Conservation (phyloP, 192 early-diverging fungal species). For the Globomyces pollinis-pini region DNA sequence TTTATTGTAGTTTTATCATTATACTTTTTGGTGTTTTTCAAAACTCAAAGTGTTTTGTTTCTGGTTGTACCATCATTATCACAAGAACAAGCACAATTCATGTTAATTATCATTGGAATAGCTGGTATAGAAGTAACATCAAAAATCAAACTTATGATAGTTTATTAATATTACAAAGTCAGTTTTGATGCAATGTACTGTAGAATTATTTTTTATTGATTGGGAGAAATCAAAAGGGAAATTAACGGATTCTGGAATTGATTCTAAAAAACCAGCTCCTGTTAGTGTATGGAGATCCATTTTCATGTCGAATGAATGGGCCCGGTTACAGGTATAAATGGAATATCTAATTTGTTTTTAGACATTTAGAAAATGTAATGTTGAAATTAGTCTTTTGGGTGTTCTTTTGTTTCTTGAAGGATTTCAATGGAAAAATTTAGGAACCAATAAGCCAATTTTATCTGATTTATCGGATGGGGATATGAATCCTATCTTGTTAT, state of each 20-base stretch:
- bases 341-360: too few species aligned
- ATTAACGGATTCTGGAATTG: constrained; percentile 8
- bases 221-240: constrained; percentile 48
- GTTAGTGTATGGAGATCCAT: constrained; percentile 49
- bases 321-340: constrained; percentile 38
- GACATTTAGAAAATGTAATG: constrained; percentile 27
- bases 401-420: constrained; percentile 43
- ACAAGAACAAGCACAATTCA: constrained; percentile 28
- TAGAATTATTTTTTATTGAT: constrained; percentile 47
- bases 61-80: constrained; percentile 30
- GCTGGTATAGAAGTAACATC: neutral
- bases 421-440: constrained; percentile 21
- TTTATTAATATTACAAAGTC: constrained; percentile 17
- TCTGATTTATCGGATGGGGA: constrained; percentile 25
- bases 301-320: constrained; percentile 47
- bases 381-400: constrained; percentile 33
- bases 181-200: constrained; percentile 38
- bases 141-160: constrained; percentile 9
- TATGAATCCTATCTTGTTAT: constrained; percentile 34
- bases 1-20: constrained; percentile 22
- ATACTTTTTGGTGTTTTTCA: constrained; percentile 49
- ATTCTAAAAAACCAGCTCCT: constrained; percentile 6
- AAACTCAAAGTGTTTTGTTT: constrained; percentile 34
- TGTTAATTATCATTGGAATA: neutral
- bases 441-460: constrained; percentile 35